Evolutionary conservation across 192 early-diverging fungal genomes (phyloP).

Genomic region (Gonapodya sp.): DNA sequence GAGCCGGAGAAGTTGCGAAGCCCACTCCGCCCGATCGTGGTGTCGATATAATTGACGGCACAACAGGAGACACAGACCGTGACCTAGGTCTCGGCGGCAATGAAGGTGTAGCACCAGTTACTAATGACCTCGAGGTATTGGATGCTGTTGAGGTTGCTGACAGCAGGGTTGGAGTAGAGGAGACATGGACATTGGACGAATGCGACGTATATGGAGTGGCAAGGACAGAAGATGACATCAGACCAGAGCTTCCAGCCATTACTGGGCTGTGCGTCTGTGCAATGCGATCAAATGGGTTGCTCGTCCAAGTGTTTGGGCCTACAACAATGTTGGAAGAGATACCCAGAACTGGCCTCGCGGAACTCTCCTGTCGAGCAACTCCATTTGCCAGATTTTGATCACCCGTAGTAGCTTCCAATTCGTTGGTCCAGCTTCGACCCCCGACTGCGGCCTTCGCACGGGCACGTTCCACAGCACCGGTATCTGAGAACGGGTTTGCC

Average conservation of each 20-base stretch:
- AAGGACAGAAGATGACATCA: not conserved
- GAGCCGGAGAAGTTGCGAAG: not conserved
- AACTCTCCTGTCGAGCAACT: no score
- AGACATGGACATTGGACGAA: not conserved
- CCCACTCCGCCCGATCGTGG: not conserved
- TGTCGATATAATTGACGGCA: not conserved
- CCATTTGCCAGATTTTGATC: no score
- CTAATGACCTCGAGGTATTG: not conserved
- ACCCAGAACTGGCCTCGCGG: no score
- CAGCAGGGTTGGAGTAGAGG: not conserved
- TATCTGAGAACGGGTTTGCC: not conserved
- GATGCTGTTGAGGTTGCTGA: not conserved
- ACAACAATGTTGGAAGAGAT: no score
- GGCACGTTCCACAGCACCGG: not conserved
- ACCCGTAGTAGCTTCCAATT: no score
- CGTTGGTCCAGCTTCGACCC: not conserved
- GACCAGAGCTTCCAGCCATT: no score
- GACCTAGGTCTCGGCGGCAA: not conserved
- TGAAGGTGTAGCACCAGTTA: not conserved
- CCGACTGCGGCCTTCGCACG: not conserved
- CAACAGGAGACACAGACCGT: not conserved
- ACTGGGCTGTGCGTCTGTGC: no score
- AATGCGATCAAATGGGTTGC: not conserved
- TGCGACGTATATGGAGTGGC: not conserved
- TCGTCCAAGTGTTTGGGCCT: not conserved